phyloP scores from a whole-genome alignment of 192 early-diverging fungal species.

The Mortierella alpina region DNA sequence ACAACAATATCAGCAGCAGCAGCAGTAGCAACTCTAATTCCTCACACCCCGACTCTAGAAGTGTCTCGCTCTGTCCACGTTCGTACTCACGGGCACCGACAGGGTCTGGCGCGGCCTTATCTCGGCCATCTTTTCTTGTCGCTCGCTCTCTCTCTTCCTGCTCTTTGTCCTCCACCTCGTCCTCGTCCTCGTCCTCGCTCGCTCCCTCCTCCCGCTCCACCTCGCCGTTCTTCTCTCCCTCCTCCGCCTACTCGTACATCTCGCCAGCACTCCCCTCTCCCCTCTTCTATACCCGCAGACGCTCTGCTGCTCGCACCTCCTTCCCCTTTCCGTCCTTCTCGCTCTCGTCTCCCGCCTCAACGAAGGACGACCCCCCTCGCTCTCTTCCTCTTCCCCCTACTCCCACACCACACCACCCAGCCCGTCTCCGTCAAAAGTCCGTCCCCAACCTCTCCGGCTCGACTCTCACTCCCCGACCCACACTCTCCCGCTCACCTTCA shows the following conservation, averaged over 20 bases:
- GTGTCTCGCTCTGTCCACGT: background rate
- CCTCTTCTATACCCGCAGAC: background rate
- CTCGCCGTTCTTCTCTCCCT: background rate
- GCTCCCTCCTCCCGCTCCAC: background rate
- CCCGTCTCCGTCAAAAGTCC: slow-evolving; percentile 5
- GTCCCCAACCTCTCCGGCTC: background rate
- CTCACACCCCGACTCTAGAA: background rate
- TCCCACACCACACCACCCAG: background rate
- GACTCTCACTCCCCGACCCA: background rate
- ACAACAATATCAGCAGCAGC: background rate
- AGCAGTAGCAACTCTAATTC: background rate
- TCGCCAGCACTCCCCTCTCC: background rate
- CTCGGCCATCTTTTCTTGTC: background rate
- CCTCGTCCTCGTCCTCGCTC: background rate
- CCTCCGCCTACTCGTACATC: background rate
- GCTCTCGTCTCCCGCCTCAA: slow-evolving; percentile 14
- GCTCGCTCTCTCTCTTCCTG: background rate
- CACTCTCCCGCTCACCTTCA: slow-evolving; percentile 4
- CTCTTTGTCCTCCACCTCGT: background rate
- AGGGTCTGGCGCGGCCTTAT: background rate
- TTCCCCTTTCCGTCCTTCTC: slow-evolving; percentile 15
- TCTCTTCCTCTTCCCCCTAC: slow-evolving; percentile 35
- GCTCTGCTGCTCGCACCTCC: background rate
- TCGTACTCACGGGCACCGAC: background rate
- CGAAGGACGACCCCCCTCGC: background rate